These are phyloP conservation scores for Lipomyces chichibuensis DNA, from an alignment of 805 yeast species.

Conservation along the genomic window DNA sequence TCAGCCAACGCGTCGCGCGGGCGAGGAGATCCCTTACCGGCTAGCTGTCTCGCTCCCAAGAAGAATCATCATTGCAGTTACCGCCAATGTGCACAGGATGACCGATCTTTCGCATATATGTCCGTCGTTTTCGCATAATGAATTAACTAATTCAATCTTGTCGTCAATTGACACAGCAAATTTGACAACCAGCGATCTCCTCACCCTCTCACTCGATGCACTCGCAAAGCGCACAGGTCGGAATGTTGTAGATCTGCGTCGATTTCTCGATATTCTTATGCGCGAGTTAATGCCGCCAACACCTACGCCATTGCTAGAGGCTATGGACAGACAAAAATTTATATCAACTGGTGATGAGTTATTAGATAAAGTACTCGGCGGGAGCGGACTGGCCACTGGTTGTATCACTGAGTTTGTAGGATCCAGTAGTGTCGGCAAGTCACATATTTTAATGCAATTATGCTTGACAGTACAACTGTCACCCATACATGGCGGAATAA, in stretches of 20 bases:
- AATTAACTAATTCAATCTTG: slow-evolving; percentile 8
- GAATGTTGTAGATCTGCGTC: slow-evolving; percentile 7
- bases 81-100: slow-evolving; percentile 1
- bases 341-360: slow-evolving; percentile 59
- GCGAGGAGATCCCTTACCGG: background rate
- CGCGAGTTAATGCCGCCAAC: background rate
- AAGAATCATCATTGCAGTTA: background rate
- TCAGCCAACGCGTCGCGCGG: background rate
- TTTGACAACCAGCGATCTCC: slow-evolving; percentile 15
- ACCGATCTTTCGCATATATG: slow-evolving; percentile 11
- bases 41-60: too few relatives aligned
- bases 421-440: slow-evolving; percentile 74
- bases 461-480: slow-evolving; percentile 62
- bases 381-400: slow-evolving; percentile 56
- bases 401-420: slow-evolving; percentile 78
- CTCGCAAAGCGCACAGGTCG: slow-evolving; percentile 17
- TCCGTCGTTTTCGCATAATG: slow-evolving; percentile 9
- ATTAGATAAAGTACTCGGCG: slow-evolving; percentile 58
- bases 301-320: background rate
- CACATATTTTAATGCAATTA: slow-evolving; percentile 74
- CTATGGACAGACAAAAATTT: background rate
- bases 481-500: slow-evolving; percentile 52
- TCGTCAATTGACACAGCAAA: slow-evolving; percentile 16
- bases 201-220: slow-evolving; percentile 8
- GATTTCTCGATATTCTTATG: slow-evolving; percentile 4